Evolutionary conservation across 805 yeast species (phyloP), one percentile per base, ranked within the genome.

Genomic region (Pichia exigua): DNA sequence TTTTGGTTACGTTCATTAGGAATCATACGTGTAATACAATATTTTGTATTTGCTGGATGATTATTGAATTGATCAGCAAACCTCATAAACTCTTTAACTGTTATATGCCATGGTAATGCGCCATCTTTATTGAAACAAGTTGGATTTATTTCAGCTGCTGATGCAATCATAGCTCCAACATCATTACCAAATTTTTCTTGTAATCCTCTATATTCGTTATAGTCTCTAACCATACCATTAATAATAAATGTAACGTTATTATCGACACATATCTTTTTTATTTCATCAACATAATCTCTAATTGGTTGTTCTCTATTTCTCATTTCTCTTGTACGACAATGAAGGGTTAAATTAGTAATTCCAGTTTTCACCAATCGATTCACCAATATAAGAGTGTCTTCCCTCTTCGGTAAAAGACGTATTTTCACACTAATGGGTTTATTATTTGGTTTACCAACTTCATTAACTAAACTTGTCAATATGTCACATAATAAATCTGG

Each of bases 91-190:
- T 87, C 85, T 45, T 71, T 73, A 12, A 80, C 74, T 12, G 78
- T 68, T 26, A 71, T 63, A 26, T 68, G 72, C 87, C 92, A 87
- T 0, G 77, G 70, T 45, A 74, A 63, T 5, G 77, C 75, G 0
- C 67, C 71, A 0, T 61, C 56, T 9, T 64, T 61, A 30, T 66
- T 65, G 65, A 94, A 94, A 40, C 87, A 83, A 1, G 95, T 75
- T 9, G 96, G 94, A 63, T 94, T 91, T 8, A 76, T 63, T 67
- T 94, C 98, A 0, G 97, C 98, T 30, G 82, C 81, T 32, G 88
- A 85, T 1, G 97, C 99, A 61, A 91, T 82, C 99, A 94, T 92
- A 8, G 88, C 91, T 4, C 98, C 96, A n/a, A 85, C 69, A 48
- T 78, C 78, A 1, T 75, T 74, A 0, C 83, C 79, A 58, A 76